Evolutionary conservation across 139 green algal species (phyloP), one percentile per base, ranked within the genome.

Genomic region (Tetraselmis chui): DNA sequence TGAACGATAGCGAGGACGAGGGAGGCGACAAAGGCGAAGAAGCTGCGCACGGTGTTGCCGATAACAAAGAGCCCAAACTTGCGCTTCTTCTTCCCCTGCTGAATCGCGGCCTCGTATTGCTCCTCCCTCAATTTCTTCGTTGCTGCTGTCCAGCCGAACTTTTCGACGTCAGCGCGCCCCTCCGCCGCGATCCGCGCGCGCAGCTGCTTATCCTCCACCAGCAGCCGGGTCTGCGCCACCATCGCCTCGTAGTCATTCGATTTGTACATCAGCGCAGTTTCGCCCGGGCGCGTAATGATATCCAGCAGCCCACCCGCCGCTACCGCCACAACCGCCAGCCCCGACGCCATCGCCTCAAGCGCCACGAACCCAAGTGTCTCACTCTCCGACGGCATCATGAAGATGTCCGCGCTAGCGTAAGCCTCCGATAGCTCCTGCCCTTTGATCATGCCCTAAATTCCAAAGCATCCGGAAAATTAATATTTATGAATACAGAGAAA

Each of bases 281-380:
- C 59, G 11, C 87, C 88, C 26, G 85, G 78, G 76, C 87, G 83
- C 27, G 84, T 89, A 30, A 98, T 83, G 85, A 98, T 98, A 87
- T 98, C 95, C 0, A 92, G 93, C 22, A 98, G 94, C 75, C 95
- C 95, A 24, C 95, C 95, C 1, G 95, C 95, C 23, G 86, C 85
- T 29, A 98, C 96, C 11, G 95, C 92, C 30, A 99, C 96, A 29
- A 98, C 96, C 0, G 96, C 89, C 78, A 98, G 79, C 22, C 92
- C 92, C 22, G 79, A 90, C 18, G 96, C 95, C 96, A 99, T 99
- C 18, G 96, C 93, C 88, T 99, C 96, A 67, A 99, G 87, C 28
- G 97, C 96, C 31, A 99, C 96, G 89, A 99, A 99, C 27, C 96
- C 96, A 1, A 99, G 91, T 1, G 96, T 99, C 88, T 98, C 95